Evolutionary conservation across 2,329 filamentous ascomycete species (phyloP).

Genomic region (Penicillium sp.): DNA sequence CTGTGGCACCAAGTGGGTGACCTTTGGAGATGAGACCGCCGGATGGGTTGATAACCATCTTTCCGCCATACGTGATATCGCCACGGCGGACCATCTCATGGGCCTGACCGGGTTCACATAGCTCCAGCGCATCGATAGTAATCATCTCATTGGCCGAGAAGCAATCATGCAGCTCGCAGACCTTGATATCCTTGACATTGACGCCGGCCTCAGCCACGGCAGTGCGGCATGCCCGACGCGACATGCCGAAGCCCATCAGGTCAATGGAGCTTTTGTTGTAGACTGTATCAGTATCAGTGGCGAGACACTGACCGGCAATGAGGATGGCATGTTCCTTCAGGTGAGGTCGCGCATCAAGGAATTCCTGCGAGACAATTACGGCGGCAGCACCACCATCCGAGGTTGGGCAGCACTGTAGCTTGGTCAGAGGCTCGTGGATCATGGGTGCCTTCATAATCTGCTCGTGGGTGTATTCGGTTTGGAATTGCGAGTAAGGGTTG

Average conservation of each 20-base stretch:
- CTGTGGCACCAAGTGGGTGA: conserved; percentile 88
- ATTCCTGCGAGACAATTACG: conserved; percentile 82
- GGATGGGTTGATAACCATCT: conserved; percentile 82
- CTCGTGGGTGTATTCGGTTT: conserved; percentile 82
- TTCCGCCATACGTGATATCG: conserved; percentile 87
- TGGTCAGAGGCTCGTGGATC: conserved; percentile 85
- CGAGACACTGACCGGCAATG: conserved; percentile 81
- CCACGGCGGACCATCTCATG: conserved; percentile 85
- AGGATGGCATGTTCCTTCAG: conserved; percentile 78
- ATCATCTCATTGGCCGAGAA: conserved; percentile 96
- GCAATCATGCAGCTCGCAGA: conserved; percentile 94
- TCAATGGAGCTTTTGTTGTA: conserved; percentile 82
- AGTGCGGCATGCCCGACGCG: conserved; percentile 62
- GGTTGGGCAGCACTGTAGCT: conserved; percentile 97
- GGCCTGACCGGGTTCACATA: conserved; percentile 75
- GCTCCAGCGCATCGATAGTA: conserved; percentile 78
- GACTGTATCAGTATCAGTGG: conserved; percentile 76
- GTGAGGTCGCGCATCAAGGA: conserved; percentile 80
- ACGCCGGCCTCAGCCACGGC: conserved; percentile 71
- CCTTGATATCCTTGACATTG: conserved; percentile 65
- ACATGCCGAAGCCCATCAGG: conserved; percentile 86
- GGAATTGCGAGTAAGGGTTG: conserved; percentile 98
- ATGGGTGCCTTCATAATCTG: conserved; percentile 72
- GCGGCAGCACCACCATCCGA: conserved; percentile 89
- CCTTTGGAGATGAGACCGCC: conserved; percentile 95